phyloP scores from a whole-genome alignment of 768 basidiomycete species.

The Paxillus ammoniavirescens region DNA sequence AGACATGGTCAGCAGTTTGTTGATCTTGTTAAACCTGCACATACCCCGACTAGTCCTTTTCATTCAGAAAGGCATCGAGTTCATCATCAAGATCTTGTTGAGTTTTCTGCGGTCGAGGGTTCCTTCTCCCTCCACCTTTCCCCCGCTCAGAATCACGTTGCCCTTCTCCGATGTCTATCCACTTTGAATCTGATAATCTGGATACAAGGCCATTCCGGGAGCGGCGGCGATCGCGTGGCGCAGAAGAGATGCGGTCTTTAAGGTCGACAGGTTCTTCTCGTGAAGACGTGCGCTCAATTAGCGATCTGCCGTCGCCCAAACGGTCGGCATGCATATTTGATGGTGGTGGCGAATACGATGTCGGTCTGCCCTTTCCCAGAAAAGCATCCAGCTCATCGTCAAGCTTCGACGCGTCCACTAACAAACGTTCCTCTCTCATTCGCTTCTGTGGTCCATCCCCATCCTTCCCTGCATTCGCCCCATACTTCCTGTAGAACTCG shows the following conservation, averaged over 20 bases:
- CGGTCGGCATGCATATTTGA: constrained; percentile 73
- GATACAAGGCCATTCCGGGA: constrained; percentile 20
- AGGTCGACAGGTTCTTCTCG: constrained; percentile 42
- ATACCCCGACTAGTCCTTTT: constrained; percentile 36
- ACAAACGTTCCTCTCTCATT: constrained; percentile 33
- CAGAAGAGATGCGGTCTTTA: constrained; percentile 45
- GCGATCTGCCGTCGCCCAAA: constrained; percentile 50
- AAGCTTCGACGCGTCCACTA: constrained; percentile 42
- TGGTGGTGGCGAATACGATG: constrained; percentile 43
- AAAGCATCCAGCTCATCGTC: constrained; percentile 73
- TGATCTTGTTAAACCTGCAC: neutral
- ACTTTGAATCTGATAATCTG: constrained; percentile 16
- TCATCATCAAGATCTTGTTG: constrained; percentile 83
- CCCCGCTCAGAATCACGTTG: constrained; percentile 25
- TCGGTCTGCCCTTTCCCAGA: constrained; percentile 45
- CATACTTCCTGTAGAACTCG: constrained; percentile 78
- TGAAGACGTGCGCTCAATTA: constrained; percentile 55
- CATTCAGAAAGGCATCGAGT: constrained; percentile 72
- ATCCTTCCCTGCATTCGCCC: constrained; percentile 62
- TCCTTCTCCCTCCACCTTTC: constrained; percentile 37
- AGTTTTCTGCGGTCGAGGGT: constrained; percentile 49
- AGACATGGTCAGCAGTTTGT: constrained; percentile 4
- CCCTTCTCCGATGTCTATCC: constrained; percentile 21
- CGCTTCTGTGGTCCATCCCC: constrained; percentile 37
- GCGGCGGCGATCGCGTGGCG: constrained; percentile 40